Conservation (phyloP, 345 rosid genomes). For the Brassica incana region DNA sequence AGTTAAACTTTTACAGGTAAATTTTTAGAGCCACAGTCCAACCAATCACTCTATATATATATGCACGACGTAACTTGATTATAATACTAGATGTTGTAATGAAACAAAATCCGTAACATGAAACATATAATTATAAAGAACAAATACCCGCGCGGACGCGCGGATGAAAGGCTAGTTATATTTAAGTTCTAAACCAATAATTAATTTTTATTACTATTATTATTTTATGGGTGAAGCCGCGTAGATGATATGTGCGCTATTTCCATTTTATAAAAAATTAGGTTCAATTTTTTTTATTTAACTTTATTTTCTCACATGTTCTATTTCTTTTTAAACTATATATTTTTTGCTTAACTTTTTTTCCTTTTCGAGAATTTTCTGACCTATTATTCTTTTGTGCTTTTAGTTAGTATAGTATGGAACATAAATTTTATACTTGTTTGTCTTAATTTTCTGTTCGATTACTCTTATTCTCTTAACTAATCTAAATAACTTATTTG, state of each 20-base stretch:
- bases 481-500: not conserved
- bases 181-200: not conserved
- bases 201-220: not conserved
- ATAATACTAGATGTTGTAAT: too few relatives aligned
- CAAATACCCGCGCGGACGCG: too few relatives aligned
- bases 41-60: too few relatives aligned
- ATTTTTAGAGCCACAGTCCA: too few relatives aligned
- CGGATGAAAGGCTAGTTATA: too few relatives aligned
- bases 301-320: not conserved
- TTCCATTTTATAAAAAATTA: not conserved
- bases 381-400: not conserved
- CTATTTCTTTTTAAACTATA: not conserved
- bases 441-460: not conserved
- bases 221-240: not conserved
- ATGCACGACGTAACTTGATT: too few relatives aligned
- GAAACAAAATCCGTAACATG: too few relatives aligned
- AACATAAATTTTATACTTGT: not conserved
- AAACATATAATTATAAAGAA: too few relatives aligned
- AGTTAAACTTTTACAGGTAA: too few relatives aligned
- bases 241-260: not conserved
- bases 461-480: not conserved
- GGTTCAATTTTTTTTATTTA: not conserved
- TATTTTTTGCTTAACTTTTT: not conserved
- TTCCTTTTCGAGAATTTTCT: not conserved
- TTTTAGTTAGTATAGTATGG: not conserved